Conservation (phyloP, 2,329 filamentous ascomycete species). For the Eutypa lata region DNA sequence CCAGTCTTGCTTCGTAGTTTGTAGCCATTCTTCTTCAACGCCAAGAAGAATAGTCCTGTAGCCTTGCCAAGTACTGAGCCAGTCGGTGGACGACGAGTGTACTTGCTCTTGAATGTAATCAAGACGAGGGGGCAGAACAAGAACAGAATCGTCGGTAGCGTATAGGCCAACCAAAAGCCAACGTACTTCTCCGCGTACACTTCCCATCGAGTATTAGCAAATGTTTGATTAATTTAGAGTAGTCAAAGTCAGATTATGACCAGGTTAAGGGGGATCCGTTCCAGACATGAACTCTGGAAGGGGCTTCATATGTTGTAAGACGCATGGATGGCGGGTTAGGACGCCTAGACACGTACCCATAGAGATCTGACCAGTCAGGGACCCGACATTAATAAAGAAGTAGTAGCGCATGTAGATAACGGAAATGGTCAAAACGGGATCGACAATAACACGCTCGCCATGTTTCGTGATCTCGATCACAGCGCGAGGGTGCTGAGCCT, state of each 20-base stretch:
- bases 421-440: constrained; percentile 54
- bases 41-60: constrained; percentile 55
- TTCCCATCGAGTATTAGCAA: neutral
- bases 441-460: constrained; percentile 59
- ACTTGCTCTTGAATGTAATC: constrained; percentile 56
- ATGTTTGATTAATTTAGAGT: neutral
- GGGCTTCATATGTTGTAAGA: neutral
- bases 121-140: constrained; percentile 60
- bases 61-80: constrained; percentile 72
- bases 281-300: no score
- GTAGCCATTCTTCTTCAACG: constrained; percentile 47
- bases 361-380: constrained; percentile 56
- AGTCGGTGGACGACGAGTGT: constrained; percentile 59
- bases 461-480: constrained; percentile 45
- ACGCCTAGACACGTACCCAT: constrained; percentile 40
- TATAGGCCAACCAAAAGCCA: constrained; percentile 70
- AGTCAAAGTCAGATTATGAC: no score
- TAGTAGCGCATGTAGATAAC: constrained; percentile 67
- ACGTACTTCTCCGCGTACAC: constrained; percentile 74
- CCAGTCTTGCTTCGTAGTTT: neutral
- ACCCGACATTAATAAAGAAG: constrained; percentile 67
- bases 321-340: no score
- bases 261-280: no score
- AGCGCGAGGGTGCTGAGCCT: constrained; percentile 42
- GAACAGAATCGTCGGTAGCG: constrained; percentile 66